Percentiles rank a stretch among this genome's conserved stretches.
Evolutionary conservation across 805 yeast species (phyloP).

Genomic region (Myxozyma neotropica): DNA sequence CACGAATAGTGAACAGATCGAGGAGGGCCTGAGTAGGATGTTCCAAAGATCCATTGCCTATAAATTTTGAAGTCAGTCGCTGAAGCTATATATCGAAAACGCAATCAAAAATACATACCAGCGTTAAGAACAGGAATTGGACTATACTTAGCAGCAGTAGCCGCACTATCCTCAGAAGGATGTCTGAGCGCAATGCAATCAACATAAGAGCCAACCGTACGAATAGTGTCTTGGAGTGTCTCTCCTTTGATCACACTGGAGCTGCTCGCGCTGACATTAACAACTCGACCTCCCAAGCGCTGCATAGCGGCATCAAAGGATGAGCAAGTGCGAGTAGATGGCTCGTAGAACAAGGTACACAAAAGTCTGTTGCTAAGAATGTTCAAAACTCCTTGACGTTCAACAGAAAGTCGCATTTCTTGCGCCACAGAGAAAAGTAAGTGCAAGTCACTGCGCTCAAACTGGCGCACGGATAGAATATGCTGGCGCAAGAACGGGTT

Average conservation of each 20-base stretch:
- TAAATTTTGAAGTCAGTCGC: background rate
- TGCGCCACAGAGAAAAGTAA: constrained; percentile 94
- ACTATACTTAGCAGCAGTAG: constrained; percentile 91
- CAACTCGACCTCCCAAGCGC: constrained; percentile 97
- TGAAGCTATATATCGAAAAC: background rate
- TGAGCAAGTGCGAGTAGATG: constrained; percentile 94
- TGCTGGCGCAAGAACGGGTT: constrained; percentile 91
- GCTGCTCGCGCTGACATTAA: constrained; percentile 77
- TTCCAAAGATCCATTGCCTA: constrained; percentile 84
- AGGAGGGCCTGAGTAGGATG: constrained; percentile 99
- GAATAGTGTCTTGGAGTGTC: constrained; percentile 92
- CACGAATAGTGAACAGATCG: constrained; percentile 97
- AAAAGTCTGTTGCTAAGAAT: constrained; percentile 85
- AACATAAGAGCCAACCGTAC: constrained; percentile 91
- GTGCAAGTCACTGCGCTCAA: constrained; percentile 86
- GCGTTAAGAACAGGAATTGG: constrained; percentile 97
- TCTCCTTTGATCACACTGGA: constrained; percentile 99
- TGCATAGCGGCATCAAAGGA: constrained; percentile 99
- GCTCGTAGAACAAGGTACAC: constrained; percentile 96
- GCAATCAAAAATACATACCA: constrained; percentile 50
- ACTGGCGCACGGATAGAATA: constrained; percentile 83
- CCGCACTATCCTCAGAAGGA: constrained; percentile 89
- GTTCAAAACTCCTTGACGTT: constrained; percentile 93
- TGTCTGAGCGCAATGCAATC: constrained; percentile 98
- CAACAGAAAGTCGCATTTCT: constrained; percentile 95